Evolutionary conservation across 495 filamentous ascomycete genomes (phyloP).

Genomic region (Penicillium robsamsonii): DNA sequence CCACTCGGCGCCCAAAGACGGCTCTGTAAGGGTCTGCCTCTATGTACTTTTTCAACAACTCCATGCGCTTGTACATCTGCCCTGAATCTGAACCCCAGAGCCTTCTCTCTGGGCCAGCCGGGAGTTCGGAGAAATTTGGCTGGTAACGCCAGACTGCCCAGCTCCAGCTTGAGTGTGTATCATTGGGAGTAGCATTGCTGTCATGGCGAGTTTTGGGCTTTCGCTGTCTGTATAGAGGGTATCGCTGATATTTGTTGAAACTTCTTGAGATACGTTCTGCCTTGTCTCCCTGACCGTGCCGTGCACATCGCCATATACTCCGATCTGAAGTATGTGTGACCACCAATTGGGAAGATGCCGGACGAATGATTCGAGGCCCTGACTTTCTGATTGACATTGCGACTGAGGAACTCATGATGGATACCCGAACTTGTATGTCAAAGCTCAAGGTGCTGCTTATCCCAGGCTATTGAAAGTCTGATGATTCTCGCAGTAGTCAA

Average conservation of each 20-base stretch:
- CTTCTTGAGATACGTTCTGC: constrained; percentile 14
- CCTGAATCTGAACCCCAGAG: constrained; percentile 23
- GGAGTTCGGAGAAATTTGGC: constrained; percentile 16
- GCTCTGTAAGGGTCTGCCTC: constrained; percentile 41
- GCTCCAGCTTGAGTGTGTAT: constrained; percentile 2
- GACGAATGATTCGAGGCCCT: constrained; percentile 9
- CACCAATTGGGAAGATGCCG: constrained; percentile 17
- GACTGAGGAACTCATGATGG: constrained; percentile 22
- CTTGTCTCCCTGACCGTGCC: constrained; percentile 17
- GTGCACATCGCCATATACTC: constrained; percentile 16
- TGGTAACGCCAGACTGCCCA: constrained; percentile 17
- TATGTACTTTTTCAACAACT: constrained; percentile 36
- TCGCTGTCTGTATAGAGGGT: constrained; percentile 13
- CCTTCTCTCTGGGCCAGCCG: constrained; percentile 10
- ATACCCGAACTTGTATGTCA: background rate
- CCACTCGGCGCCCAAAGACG: constrained; percentile 41
- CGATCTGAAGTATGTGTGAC: constrained; percentile 8
- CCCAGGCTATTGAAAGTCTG: background rate
- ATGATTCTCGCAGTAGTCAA: background rate
- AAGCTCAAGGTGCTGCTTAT: background rate
- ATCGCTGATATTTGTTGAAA: constrained; percentile 19
- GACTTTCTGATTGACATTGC: constrained; percentile 11
- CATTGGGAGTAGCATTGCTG: constrained; percentile 11
- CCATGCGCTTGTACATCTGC: constrained; percentile 26
- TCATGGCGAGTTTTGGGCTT: constrained; percentile 12